A percentile compares a stretch with the other conserved stretches of the same genome.
phyloP scores from a whole-genome alignment of 1,139 yeast genomes.

The Geotrichum reessii region DNA sequence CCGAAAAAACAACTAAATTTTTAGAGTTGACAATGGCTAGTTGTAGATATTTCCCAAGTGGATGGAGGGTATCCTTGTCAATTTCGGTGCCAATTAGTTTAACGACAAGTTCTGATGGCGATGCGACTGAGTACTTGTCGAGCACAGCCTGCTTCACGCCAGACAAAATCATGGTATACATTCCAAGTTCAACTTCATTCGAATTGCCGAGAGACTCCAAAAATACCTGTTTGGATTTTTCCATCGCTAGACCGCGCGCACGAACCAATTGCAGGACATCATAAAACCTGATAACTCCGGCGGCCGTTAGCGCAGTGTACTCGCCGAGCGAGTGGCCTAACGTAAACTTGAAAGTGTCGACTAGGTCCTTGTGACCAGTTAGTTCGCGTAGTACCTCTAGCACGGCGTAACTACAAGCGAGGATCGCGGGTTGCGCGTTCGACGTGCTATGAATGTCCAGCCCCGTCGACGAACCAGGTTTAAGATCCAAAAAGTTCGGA shows the following conservation, averaged over 20 bases:
- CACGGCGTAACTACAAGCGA: slow-evolving; percentile 44
- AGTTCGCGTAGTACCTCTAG: slow-evolving; percentile 32
- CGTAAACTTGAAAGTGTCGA: slow-evolving; percentile 29
- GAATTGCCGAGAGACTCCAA: slow-evolving; percentile 35
- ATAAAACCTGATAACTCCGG: slow-evolving; percentile 41
- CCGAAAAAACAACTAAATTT: slow-evolving; percentile 41
- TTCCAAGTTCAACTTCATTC: slow-evolving; percentile 24
- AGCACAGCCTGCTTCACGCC: slow-evolving; percentile 3
- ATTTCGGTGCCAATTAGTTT: slow-evolving; percentile 5
- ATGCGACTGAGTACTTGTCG: neutral
- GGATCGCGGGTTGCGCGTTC: slow-evolving; percentile 59
- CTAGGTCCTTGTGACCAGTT: slow-evolving; percentile 24
- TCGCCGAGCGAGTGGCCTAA: slow-evolving; percentile 64
- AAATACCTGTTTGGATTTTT: slow-evolving; percentile 27
- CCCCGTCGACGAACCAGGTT: slow-evolving; percentile 20
- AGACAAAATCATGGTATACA: slow-evolving; percentile 29
- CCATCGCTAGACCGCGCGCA: slow-evolving; percentile 50
- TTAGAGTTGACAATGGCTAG: slow-evolving; percentile 40
- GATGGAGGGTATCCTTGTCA: neutral
- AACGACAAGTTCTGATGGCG: slow-evolving; percentile 3
- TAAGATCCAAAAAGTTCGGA: slow-evolving; percentile 19
- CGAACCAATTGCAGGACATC: slow-evolving; percentile 48
- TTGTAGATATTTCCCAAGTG: slow-evolving; percentile 19
- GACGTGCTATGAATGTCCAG: slow-evolving; percentile 38
- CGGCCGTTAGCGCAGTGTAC: slow-evolving; percentile 47